phyloP scores from a whole-genome alignment of 371 early-diverging fungal genomes.

The Polyrhizophydium stewartii region DNA sequence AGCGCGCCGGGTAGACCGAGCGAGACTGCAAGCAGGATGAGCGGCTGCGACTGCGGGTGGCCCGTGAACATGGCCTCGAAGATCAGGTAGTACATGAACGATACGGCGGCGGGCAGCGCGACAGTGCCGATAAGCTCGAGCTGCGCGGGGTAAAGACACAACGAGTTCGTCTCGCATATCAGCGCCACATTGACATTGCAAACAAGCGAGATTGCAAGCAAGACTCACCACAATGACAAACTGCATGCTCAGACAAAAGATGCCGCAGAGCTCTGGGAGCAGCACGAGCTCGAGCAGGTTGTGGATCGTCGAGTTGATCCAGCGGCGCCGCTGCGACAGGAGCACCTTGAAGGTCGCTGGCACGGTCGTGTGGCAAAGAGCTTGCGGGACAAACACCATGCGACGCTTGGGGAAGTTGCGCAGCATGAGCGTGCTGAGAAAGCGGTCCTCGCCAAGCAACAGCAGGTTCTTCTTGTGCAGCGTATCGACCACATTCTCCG shows the following conservation, averaged over 20 bases:
- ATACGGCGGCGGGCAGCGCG: conserved; percentile 55
- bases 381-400: conserved; percentile 92
- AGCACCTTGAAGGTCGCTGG: conserved; percentile 92
- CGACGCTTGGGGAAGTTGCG: conserved; percentile 96
- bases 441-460: conserved; percentile 45
- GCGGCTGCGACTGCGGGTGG: conserved; percentile 13
- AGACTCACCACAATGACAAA: conserved; percentile 44
- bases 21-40: conserved; percentile 34
- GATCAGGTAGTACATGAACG: conserved; percentile 62
- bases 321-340: conserved; percentile 80
- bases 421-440: conserved; percentile 90
- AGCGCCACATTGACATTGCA: too few species aligned
- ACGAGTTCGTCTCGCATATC: too few species aligned
- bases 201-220: conserved; percentile 65
- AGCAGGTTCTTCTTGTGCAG: conserved; percentile 76
- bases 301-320: conserved; percentile 98
- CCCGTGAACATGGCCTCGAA: conserved; percentile 42
- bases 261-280: conserved; percentile 85
- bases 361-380: conserved; percentile 92
- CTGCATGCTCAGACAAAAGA: conserved; percentile 91
- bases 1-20: conserved; percentile 46
- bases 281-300: conserved; percentile 84
- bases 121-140: conserved; percentile 71
- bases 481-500: conserved; percentile 89
- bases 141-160: conserved; percentile 39